Percentiles rank a stretch among this genome's conserved stretches.
Conservation (phyloP, 2,329 filamentous ascomycete species). For the Botrytis squamosa region DNA sequence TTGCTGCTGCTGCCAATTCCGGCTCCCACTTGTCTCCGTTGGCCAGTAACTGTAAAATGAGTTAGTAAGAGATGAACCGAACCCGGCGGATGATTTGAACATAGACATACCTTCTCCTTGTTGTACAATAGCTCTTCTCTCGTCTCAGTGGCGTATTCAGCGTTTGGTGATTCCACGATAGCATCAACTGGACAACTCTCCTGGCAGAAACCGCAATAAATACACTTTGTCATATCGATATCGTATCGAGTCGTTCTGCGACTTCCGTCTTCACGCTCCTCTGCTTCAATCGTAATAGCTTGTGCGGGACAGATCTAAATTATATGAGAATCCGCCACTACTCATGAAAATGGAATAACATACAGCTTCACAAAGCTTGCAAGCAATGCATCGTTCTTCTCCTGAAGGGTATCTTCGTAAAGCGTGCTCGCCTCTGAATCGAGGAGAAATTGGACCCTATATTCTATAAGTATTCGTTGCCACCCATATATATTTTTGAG, state of each 20-base stretch:
- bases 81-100: conserved; percentile 38
- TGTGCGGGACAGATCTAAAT: conserved; percentile 85
- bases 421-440: conserved; percentile 97
- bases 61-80: not conserved
- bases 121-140: conserved; percentile 97
- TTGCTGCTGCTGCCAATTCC: conserved; percentile 86
- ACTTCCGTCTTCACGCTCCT: conserved; percentile 94
- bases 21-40: conserved; percentile 98
- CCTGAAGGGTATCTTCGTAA: conserved; percentile 94
- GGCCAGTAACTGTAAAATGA: conserved; percentile 65
- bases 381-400: conserved; percentile 98
- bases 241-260: conserved; percentile 96
- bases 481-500: not conserved
- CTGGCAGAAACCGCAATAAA: conserved; percentile 99
- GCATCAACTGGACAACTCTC: conserved; percentile 98
- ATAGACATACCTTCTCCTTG: conserved; percentile 66
- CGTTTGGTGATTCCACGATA: conserved; percentile 75
- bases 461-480: conserved; percentile 29
- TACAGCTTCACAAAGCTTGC: conserved; percentile 96
- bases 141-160: conserved; percentile 73
- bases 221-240: conserved; percentile 99
- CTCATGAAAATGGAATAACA: conserved; percentile 24
- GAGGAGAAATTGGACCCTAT: conserved; percentile 90
- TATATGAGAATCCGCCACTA: conserved; percentile 20
- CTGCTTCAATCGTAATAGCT: conserved; percentile 98